These are phyloP conservation scores for Ormosia emarginata DNA, from an alignment of 306 rosid species.

Conservation along the genomic window DNA sequence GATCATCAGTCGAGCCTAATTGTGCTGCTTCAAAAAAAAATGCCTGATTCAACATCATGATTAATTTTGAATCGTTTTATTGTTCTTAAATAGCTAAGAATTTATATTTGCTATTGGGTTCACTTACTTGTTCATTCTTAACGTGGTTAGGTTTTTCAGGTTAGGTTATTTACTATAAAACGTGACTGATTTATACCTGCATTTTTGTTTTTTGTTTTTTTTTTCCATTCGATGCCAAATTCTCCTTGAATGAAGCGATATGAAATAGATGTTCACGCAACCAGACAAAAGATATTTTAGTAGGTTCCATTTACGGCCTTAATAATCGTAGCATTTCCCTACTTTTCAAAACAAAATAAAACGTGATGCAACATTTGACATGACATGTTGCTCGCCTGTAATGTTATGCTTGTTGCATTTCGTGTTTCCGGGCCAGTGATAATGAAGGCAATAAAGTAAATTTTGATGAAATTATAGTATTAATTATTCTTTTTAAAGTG, in stretches of 20 bases:
- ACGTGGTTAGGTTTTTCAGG: background rate
- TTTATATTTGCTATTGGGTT: background rate
- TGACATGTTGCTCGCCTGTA: background rate
- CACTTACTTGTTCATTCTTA: background rate
- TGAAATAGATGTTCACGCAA: background rate
- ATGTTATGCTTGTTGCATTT: background rate
- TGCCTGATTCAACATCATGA: background rate
- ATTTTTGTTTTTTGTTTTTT: background rate
- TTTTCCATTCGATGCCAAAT: too few relatives aligned
- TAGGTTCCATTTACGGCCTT: background rate
- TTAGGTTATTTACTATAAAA: background rate
- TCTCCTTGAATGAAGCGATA: background rate
- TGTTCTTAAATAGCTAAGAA: background rate
- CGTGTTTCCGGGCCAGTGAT: background rate
- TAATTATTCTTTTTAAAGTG: background rate
- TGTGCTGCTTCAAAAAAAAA: background rate
- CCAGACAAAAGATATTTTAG: background rate
- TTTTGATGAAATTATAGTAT: background rate
- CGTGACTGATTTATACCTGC: background rate
- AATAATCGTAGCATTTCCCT: background rate
- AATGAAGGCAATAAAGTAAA: background rate
- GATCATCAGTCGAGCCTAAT: background rate
- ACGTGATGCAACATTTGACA: background rate
- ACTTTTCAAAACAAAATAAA: background rate
- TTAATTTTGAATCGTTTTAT: background rate